A percentile compares a stretch with the other conserved stretches of the same genome.
phyloP scores from a whole-genome alignment of 2,329 filamentous ascomycete species.

The Cylindrodendrum hubeiense region DNA sequence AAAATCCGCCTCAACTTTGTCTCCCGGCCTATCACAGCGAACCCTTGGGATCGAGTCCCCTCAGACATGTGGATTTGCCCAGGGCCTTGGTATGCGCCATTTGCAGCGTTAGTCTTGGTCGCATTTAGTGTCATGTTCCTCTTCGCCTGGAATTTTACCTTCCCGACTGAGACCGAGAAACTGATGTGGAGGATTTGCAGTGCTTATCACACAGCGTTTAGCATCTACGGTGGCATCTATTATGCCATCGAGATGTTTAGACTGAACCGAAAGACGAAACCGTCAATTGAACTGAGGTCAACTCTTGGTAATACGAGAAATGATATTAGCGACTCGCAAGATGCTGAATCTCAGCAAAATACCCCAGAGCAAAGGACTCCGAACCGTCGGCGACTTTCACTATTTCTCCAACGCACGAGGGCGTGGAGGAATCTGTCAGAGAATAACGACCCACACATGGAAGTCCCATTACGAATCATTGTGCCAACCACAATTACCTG shows the following conservation, averaged over 20 bases:
- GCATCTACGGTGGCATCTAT: slow-evolving; percentile 6
- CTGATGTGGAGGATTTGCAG: slow-evolving; percentile 38
- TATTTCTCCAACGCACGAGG: background rate
- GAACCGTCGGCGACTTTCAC: too few relatives aligned
- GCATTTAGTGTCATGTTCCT: slow-evolving; percentile 35
- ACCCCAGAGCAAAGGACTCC: background rate
- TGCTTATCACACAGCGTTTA: slow-evolving; percentile 28
- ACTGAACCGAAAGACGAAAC: background rate
- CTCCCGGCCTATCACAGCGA: slow-evolving; percentile 27
- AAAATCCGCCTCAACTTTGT: slow-evolving; percentile 30
- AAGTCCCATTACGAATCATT: slow-evolving; percentile 1
- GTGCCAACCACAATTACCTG: background rate
- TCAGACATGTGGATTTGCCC: slow-evolving; percentile 34
- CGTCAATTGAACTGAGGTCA: background rate
- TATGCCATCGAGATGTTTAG: slow-evolving; percentile 1
- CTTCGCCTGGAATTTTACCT: slow-evolving; percentile 44
- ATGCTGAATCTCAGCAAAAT: background rate
- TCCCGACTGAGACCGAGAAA: slow-evolving; percentile 37
- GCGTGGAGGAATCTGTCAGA: slow-evolving; percentile 1
- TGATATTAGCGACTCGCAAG: background rate
- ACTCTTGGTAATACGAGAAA: too few relatives aligned
- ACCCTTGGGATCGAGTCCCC: slow-evolving; percentile 41
- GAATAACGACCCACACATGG: slow-evolving; percentile 11
- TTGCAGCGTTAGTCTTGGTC: slow-evolving; percentile 21
- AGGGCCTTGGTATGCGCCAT: slow-evolving; percentile 1